phyloP scores from a whole-genome alignment of 208 protist species.

The Crithidia brevicula region DNA sequence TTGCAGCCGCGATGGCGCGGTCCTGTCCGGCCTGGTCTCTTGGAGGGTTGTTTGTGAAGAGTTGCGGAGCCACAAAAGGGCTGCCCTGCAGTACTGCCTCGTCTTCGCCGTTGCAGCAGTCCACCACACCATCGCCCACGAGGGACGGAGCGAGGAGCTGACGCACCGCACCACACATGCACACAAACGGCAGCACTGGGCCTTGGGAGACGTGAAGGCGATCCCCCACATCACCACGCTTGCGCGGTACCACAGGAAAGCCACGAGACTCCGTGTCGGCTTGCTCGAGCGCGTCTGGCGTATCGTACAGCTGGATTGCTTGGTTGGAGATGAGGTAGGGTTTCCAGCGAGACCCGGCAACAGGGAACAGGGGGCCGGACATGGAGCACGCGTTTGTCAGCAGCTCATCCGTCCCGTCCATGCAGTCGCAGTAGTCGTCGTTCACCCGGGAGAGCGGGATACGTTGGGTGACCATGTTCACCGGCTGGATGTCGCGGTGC shows the following conservation, averaged over 20 bases:
- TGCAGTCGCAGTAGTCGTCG: constrained; percentile 89
- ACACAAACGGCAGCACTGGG: constrained; percentile 61
- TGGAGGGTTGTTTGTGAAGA: neutral
- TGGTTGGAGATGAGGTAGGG: constrained; percentile 50
- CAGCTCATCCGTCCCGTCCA: constrained; percentile 80
- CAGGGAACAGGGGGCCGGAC: constrained; percentile 49
- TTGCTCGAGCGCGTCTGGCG: constrained; percentile 19
- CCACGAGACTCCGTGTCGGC: constrained; percentile 27
- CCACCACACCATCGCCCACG: constrained; percentile 70
- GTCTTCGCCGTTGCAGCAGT: constrained; percentile 78
- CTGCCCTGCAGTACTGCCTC: constrained; percentile 32
- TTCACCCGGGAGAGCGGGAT: constrained; percentile 63
- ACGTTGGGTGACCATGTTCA: constrained; percentile 56
- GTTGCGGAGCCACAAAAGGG: neutral
- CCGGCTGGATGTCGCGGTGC: constrained; percentile 36
- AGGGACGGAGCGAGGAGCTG: constrained; percentile 67
- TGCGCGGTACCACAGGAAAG: constrained; percentile 17
- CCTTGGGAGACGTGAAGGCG: constrained; percentile 36
- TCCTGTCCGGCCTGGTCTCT: neutral
- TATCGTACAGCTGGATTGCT: constrained; percentile 56
- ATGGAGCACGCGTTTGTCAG: constrained; percentile 82
- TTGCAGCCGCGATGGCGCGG: neutral
- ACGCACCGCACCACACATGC: constrained; percentile 27
- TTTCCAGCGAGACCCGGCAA: constrained; percentile 48
- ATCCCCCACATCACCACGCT: constrained; percentile 30